These are phyloP conservation scores for Yarrowia sp. DNA, from an alignment of 805 yeast genomes.

Conservation along the genomic window DNA sequence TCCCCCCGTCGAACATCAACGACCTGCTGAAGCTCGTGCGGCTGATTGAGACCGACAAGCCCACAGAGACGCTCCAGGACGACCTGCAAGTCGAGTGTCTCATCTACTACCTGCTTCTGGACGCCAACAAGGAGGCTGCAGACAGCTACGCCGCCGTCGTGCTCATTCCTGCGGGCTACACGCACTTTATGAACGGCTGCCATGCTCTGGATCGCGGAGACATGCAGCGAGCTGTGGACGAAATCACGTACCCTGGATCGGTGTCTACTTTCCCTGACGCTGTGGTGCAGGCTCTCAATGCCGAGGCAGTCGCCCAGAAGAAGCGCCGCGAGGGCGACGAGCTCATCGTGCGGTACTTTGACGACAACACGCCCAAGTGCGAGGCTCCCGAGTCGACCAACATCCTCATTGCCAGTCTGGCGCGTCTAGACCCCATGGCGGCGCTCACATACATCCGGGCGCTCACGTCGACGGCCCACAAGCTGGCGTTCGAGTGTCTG, in stretches of 20 bases:
- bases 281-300: not conserved
- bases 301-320: not conserved
- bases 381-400: not conserved
- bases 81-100: slow-evolving; percentile 6
- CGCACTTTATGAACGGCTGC: slow-evolving; percentile 17
- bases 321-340: not conserved
- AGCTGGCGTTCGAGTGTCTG: slow-evolving; percentile 2
- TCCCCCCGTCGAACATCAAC: not conserved
- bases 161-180: not conserved
- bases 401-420: not conserved
- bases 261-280: slow-evolving; percentile 9
- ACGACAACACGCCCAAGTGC: not conserved
- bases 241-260: slow-evolving; percentile 3
- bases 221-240: not conserved
- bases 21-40: not conserved
- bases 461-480: not conserved
- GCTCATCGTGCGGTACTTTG: slow-evolving; percentile 1
- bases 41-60: not conserved
- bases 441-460: slow-evolving; percentile 3
- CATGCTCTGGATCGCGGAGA: slow-evolving; percentile 10
- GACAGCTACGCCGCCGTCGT: not conserved
- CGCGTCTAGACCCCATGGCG: slow-evolving; percentile 5
- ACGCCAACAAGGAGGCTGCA: not conserved
- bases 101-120: not conserved
- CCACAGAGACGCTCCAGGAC: not conserved